These are phyloP conservation scores for Prunus padus DNA, from an alignment of 306 rosid genomes.

Conservation along the genomic window DNA sequence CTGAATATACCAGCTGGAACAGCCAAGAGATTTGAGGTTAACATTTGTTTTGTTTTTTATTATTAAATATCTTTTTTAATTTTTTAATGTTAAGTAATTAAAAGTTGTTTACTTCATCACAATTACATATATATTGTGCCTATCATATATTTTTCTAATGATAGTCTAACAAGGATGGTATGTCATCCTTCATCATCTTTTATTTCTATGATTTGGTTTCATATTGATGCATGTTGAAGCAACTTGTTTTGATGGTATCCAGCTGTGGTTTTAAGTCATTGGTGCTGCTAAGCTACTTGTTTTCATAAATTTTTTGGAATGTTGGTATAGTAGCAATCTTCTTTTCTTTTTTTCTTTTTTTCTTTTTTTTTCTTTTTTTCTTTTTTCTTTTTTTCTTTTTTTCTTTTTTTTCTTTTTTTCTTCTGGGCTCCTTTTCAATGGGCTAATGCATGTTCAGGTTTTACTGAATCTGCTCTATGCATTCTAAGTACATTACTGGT, in stretches of 20 bases:
- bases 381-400: background rate
- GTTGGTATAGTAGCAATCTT: background rate
- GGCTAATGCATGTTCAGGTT: no score
- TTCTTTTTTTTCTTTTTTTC: no score
- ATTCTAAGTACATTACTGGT: slow-evolving; percentile 24
- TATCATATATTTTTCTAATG: background rate
- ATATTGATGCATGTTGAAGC: no score
- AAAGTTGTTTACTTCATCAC: slow-evolving; percentile 3
- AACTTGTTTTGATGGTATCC: no score
- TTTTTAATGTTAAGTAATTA: background rate
- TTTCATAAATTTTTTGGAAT: background rate
- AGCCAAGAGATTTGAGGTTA: slow-evolving; percentile 87
- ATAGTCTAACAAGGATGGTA: background rate
- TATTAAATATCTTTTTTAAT: slow-evolving; percentile 1
- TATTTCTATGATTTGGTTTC: background rate
- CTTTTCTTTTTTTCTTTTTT: no score
- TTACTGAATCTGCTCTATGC: background rate
- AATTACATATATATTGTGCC: background rate
- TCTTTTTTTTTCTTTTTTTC: no score
- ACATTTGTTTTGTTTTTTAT: slow-evolving; percentile 16
- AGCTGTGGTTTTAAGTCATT: no score
- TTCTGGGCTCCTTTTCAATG: no score
- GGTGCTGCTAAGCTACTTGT: no score
- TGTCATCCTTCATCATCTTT: background rate
- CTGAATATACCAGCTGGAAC: slow-evolving; percentile 90